A percentile compares a stretch with the other conserved stretches of the same genome.
Conservation (phyloP, 164 flowering plant species). For the Magnolia sinica region DNA sequence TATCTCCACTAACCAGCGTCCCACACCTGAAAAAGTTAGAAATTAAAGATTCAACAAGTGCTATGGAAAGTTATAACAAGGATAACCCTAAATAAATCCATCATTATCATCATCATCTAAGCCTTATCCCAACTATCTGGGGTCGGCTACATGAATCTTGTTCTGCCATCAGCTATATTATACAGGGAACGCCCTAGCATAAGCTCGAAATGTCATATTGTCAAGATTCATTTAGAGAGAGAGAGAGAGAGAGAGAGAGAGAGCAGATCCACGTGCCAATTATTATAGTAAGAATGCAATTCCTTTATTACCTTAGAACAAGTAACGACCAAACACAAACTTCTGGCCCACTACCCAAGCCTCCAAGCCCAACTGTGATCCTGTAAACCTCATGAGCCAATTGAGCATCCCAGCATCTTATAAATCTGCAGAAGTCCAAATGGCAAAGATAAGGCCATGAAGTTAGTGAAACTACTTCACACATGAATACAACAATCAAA, state of each 20-base stretch:
- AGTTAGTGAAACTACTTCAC: neutral
- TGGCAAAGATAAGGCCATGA: neutral
- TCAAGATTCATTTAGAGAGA: too few species aligned
- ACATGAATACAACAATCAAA: neutral
- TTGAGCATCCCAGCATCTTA: conserved; percentile 88
- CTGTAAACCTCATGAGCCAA: conserved; percentile 66
- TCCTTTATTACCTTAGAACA: conserved; percentile 55
- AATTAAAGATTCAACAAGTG: conserved; percentile 3
- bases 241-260: neutral
- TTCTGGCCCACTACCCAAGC: conserved; percentile 59
- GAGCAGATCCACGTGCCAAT: neutral
- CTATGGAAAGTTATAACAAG: neutral
- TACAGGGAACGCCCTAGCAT: too few species aligned
- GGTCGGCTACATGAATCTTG: too few species aligned
- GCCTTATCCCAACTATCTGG: too few species aligned
- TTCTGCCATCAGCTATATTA: too few species aligned
- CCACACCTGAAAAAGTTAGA: conserved; percentile 58
- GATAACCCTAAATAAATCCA: neutral
- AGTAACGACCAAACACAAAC: conserved; percentile 91
- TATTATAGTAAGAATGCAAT: neutral
- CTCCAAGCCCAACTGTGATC: conserved; percentile 82
- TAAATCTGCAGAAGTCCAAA: conserved; percentile 42
- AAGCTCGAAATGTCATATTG: too few species aligned
- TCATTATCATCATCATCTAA: too few species aligned
- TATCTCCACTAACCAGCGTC: conserved; percentile 90